Percentiles rank a stretch among this genome's conserved stretches.
Evolutionary conservation across 257 asterid genomes (phyloP).

Genomic region (Nicotiana obtusifolia): DNA sequence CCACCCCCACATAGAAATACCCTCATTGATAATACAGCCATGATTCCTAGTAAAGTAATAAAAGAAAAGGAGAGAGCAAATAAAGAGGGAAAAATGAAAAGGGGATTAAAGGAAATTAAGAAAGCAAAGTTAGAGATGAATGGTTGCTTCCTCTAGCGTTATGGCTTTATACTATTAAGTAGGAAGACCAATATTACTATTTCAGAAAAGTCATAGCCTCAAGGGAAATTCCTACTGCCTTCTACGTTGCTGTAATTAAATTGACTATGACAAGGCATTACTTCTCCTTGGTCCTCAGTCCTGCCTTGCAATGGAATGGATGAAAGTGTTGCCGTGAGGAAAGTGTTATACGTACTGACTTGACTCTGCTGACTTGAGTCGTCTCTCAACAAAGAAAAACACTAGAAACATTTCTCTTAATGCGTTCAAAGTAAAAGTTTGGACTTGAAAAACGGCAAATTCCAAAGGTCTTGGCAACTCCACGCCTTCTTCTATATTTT

Average conservation of each 20-base stretch:
- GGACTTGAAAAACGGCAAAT: background rate
- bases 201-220: background rate
- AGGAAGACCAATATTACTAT: background rate
- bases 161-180: background rate
- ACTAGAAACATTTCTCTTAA: background rate
- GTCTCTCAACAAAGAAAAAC: background rate
- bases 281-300: too few species aligned
- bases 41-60: constrained; percentile 18
- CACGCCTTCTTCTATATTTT: too few species aligned
- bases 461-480: too few species aligned
- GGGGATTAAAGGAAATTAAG: background rate
- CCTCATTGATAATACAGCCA: constrained; percentile 22
- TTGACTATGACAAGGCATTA: background rate
- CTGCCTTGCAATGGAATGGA: background rate
- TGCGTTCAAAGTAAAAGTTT: background rate
- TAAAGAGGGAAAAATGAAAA: background rate
- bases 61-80: constrained; percentile 3
- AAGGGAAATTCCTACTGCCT: background rate
- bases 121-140: background rate
- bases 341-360: background rate
- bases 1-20: constrained; percentile 47
- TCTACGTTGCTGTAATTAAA: too few species aligned
- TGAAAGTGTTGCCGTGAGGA: background rate
- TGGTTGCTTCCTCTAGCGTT: background rate
- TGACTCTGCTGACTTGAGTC: background rate